A percentile compares a stretch with the other conserved stretches of the same genome.
phyloP scores from a whole-genome alignment of 1,139 yeast genomes.

The Hansenula sp. region DNA sequence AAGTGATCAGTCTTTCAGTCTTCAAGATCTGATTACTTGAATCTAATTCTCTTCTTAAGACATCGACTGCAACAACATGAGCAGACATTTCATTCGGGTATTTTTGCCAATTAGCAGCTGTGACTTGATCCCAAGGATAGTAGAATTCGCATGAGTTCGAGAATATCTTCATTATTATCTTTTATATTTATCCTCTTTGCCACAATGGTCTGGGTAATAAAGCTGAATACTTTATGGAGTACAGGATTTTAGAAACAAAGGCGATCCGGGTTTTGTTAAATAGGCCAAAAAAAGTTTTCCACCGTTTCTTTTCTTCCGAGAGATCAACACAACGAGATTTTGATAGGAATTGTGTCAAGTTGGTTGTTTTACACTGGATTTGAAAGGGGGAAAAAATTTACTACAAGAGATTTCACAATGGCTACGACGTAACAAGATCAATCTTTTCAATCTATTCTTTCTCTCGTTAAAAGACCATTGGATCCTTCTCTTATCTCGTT shows the following conservation, averaged over 20 bases:
- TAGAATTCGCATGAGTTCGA: constrained; percentile 63
- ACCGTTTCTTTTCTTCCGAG: neutral
- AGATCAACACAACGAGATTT: neutral
- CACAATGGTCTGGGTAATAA: neutral
- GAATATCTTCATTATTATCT: constrained; percentile 65
- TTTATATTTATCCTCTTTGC: constrained; percentile 1
- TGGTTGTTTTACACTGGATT: too few species aligned
- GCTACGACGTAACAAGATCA: too few species aligned
- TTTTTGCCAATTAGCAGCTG: constrained; percentile 96
- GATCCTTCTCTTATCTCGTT: neutral
- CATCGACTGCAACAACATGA: constrained; percentile 95
- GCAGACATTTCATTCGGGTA: constrained; percentile 91
- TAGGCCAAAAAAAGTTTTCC: neutral
- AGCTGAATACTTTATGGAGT: too few species aligned
- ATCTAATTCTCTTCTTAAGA: constrained; percentile 67
- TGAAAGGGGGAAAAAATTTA: neutral
- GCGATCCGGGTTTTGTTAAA: neutral
- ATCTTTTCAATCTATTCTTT: too few species aligned
- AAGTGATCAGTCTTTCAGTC: constrained; percentile 86
- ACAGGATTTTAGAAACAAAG: too few species aligned
- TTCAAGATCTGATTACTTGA: constrained; percentile 52
- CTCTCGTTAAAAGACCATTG: neutral
- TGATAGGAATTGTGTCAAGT: too few species aligned
- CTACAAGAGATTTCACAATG: too few species aligned
- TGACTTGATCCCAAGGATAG: constrained; percentile 92